Base-by-base conservation (phyloP, 306 rosid genomes). In the Trifolium repens region DNA sequence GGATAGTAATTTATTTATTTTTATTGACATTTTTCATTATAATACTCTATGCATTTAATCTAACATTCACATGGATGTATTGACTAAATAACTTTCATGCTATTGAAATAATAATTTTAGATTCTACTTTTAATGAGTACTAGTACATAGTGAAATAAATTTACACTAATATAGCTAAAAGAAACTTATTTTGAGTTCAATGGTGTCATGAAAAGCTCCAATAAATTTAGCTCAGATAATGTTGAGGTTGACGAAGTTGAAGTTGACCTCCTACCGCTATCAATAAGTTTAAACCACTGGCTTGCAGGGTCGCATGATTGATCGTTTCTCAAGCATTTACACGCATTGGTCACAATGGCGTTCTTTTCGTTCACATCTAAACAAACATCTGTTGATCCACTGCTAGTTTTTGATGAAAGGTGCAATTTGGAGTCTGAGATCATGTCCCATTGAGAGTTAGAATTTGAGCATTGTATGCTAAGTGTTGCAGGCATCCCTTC, bases 221-320 rank as follows among this genome's bases (percentile, higher is more conserved):
- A 63, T 26, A 77, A 72, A 39, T 69, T 82, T 37, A 74, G 59
- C 55, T 67, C 53, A 8, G 91, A 72, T 9, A 72, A 52, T 17
- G 71, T 44, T 16, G 81, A 55, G 4, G 9, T 46, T 11, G 44
- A 14, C 2, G 67, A 8, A 32, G 22, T 46, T 17, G 67, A 8
- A 32, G 22, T 46, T 17, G 87, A 67, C 47, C 81, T 79, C 54
- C 75, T 80, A 1, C 92, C 84, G 42, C 88, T 87, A 49, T 87
- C 89, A 24, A 91, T 90, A 15, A 91, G 88, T 68, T 87, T 89
- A 82, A 91, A 91, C 98, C 97, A 91, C 46, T 94, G 98, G 84
- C 88, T 90, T 32, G 40, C 85, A 0, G 97, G 97, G 82, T 91
- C 91, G 16, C 98, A 94, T 4, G 69, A 17, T 1, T 9, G 57